phyloP scores from a whole-genome alignment of 1,284 basidiomycete genomes.

The Moesziomyces sp. region DNA sequence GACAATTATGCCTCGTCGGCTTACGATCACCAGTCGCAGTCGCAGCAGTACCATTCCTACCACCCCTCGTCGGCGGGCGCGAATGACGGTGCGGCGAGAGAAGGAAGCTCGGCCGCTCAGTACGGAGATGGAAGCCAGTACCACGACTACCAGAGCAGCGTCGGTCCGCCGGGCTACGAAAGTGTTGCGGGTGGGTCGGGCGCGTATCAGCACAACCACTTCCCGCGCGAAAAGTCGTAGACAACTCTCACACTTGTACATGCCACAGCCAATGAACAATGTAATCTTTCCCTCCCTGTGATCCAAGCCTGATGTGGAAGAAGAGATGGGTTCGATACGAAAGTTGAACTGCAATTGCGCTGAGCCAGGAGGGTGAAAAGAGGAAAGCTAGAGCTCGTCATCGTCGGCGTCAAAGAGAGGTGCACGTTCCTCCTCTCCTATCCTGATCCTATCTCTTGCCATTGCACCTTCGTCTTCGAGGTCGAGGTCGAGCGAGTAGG shows the following conservation, averaged over 20 bases:
- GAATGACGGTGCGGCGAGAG: constrained; percentile 5
- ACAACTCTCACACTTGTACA: too few species aligned
- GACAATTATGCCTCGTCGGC: constrained; percentile 37
- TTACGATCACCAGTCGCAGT: constrained; percentile 25
- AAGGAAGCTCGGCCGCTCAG: constrained; percentile 10
- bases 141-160: constrained; percentile 35
- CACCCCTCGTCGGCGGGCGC: constrained; percentile 13
- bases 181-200: constrained; percentile 11
- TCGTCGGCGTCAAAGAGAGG: constrained; percentile 47
- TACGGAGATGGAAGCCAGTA: constrained; percentile 15
- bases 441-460: constrained; percentile 62
- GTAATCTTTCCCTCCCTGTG: not conserved
- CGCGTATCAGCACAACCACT: constrained; percentile 28
- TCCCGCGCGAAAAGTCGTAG: constrained; percentile 30
- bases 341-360: too few species aligned
- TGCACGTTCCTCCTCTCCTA: constrained; percentile 56
- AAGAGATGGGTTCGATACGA: too few species aligned
- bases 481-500: constrained; percentile 63
- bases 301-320: too few species aligned
- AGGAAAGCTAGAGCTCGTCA: constrained; percentile 29
- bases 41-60: constrained; percentile 25
- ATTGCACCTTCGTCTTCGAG: constrained; percentile 63
- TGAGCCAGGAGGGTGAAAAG: not conserved
- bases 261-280: constrained; percentile 3
- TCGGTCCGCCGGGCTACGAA: constrained; percentile 42